Conservation (phyloP, 1,139 yeast species). For the Magnusiomyces fungicola region DNA sequence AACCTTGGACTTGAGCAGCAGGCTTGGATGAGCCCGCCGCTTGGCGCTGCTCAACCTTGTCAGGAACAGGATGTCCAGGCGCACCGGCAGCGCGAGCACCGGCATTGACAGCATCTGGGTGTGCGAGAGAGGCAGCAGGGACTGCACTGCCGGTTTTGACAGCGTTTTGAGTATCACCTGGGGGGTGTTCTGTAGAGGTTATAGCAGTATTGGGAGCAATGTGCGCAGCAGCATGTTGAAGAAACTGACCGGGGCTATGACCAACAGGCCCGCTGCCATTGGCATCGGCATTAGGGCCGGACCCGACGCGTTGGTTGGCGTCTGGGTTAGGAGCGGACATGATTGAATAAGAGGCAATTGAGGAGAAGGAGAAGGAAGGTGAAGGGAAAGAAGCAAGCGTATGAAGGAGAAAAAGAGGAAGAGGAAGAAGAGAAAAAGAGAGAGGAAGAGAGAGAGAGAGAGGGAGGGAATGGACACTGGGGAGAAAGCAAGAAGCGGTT, state of each 20-base stretch:
- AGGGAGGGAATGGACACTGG: background rate
- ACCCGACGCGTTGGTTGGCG: background rate
- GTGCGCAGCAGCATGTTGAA: constrained; percentile 5
- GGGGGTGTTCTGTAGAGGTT: constrained; percentile 21
- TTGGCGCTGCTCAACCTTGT: constrained; percentile 7
- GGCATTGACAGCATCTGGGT: constrained; percentile 23
- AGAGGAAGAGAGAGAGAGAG: background rate
- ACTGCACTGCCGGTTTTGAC: constrained; percentile 25
- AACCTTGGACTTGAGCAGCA: background rate
- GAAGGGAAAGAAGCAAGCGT: background rate
- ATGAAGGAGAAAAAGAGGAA: background rate
- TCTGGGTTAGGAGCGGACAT: constrained; percentile 8
- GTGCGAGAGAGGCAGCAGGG: constrained; percentile 27
- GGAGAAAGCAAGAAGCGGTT: too few species aligned
- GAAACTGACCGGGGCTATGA: constrained; percentile 9
- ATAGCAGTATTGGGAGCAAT: constrained; percentile 22
- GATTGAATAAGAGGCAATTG: background rate
- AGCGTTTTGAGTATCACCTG: constrained; percentile 23
- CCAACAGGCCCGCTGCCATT: constrained; percentile 6
- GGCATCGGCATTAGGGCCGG: background rate
- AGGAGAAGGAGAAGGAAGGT: background rate
- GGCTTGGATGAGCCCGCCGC: background rate
- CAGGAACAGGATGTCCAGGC: constrained; percentile 14
- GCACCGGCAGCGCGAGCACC: constrained; percentile 14
- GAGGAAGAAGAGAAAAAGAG: background rate